A percentile compares a stretch with the other conserved stretches of the same genome.
Conservation (phyloP, 192 early-diverging fungal species). For the Mortierella antarctica region DNA sequence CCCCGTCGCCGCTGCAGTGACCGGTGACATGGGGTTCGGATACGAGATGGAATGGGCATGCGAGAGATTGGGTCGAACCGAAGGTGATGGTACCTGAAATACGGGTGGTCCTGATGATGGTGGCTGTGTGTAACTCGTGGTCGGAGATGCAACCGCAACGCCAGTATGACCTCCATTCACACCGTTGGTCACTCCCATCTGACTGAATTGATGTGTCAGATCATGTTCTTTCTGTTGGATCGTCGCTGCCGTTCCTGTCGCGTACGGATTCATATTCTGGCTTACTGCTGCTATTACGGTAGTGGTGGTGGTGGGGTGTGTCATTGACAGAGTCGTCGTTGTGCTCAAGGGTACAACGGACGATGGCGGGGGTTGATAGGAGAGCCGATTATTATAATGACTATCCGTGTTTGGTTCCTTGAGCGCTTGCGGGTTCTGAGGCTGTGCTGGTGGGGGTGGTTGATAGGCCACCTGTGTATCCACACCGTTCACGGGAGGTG, state of each 20-base stretch:
- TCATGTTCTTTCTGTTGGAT: not conserved
- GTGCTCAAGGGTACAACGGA: not conserved
- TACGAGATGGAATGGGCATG: not conserved
- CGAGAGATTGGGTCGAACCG: not conserved
- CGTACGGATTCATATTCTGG: not conserved
- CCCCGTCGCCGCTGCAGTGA: conserved; percentile 35
- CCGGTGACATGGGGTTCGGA: conserved; percentile 27
- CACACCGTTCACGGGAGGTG: not conserved
- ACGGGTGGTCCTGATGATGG: not conserved
- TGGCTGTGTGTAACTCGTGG: not conserved
- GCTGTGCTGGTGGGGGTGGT: conserved; percentile 1
- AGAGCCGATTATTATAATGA: not conserved
- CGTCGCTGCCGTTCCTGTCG: not conserved
- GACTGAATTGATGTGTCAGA: conserved; percentile 20
- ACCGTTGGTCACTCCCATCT: conserved; percentile 10
- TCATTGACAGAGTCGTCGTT: not conserved
- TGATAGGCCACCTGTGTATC: not conserved
- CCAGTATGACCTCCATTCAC: too few relatives aligned
- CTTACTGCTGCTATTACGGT: not conserved
- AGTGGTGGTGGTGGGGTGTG: not conserved
- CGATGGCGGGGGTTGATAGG: conserved; percentile 37
- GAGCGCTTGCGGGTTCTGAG: conserved; percentile 26
- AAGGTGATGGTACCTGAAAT: conserved; percentile 6
- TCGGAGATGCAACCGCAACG: not conserved
- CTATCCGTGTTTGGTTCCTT: not conserved